Percentiles rank a stretch among this genome's conserved stretches.
Evolutionary conservation across 2,329 filamentous ascomycete genomes (phyloP).

Genomic region (Penicillium fuscoglaucum): DNA sequence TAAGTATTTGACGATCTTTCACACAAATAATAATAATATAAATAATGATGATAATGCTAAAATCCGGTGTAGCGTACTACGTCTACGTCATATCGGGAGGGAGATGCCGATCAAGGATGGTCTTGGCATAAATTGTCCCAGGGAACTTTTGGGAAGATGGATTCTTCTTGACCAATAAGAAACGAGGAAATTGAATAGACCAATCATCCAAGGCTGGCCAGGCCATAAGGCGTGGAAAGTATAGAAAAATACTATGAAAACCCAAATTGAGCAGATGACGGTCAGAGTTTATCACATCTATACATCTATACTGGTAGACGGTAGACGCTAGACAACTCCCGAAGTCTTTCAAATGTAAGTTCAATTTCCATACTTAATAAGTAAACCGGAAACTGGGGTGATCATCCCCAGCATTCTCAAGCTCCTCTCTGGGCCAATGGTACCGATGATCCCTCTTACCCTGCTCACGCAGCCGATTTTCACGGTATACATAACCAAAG

Average conservation of each 20-base stretch:
- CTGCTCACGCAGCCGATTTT: conserved; percentile 38
- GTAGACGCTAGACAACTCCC: not conserved
- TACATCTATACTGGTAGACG: not conserved
- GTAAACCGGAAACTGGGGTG: conserved; percentile 43
- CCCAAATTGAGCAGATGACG: not conserved
- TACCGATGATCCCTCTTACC: conserved; percentile 40
- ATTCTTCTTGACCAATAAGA: not conserved
- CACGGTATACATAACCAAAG: conserved; percentile 35
- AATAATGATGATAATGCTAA: not conserved
- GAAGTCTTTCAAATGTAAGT: not conserved
- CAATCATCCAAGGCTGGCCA: no score
- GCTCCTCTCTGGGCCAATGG: conserved; percentile 36
- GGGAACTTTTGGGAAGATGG: not conserved
- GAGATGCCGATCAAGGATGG: conserved; percentile 7
- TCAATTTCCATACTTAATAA: conserved; percentile 20
- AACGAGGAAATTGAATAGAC: not conserved
- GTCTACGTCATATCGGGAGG: conserved; percentile 12
- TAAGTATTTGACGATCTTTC: not conserved
- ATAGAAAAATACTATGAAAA: not conserved
- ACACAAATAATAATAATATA: not conserved
- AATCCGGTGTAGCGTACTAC: not conserved
- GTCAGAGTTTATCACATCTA: not conserved
- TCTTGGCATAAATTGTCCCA: not conserved
- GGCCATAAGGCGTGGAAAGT: not conserved
- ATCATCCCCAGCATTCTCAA: conserved; percentile 42